Evolutionary conservation across 176 grass and related monocot species (phyloP), one percentile per base, ranked within the genome.

Genomic region (Tuctoria greenei): DNA sequence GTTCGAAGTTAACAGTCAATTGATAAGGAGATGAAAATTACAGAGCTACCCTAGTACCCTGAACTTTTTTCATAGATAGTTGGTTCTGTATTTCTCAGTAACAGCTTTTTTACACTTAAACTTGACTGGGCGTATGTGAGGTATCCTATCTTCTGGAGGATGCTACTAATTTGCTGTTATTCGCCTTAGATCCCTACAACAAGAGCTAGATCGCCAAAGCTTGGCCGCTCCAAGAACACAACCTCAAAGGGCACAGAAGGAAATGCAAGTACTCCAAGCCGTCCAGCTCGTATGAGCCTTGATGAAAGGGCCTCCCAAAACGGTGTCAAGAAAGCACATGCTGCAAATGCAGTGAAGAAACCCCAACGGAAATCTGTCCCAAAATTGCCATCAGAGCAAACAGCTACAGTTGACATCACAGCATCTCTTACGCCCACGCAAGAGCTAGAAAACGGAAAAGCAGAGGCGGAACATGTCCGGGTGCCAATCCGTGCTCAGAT

Each of bases 161-260:
- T 68, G 31, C 4, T 69, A 57, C 71, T 83, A 75, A 31, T 75
- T 47, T 15, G 28, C 27, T 65, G 10, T 52, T 55, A 39, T 75
- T 79, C 38, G 56, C 73, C n/a, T 37, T 79, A 86, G 88, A 86
- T 90, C 35, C 84, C 88, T 76, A 79, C 80, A 27, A 86, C 88
- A 45, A 90, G 88, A 80, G 75, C 88, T 72, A 76, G 84, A 75
- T 90, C 88, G 62, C 88, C 88, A 55, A 90, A 80, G 80, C 84
- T 90, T 54, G 88, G 84, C 5, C 88, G 88, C 59, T 79, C 75
- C 73, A 90, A 86, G 75, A 80, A 86, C 59, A 66, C 75, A 54
- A 39, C 58, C n/a, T 69, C 88, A 45, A 17, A 38, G 46, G 26
- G 24, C 8, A 42, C 39, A 15, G 80, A 71, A 76, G 70, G 10